Conservation (phyloP, 768 basidiomycete species). For the Trametes cubensis region DNA sequence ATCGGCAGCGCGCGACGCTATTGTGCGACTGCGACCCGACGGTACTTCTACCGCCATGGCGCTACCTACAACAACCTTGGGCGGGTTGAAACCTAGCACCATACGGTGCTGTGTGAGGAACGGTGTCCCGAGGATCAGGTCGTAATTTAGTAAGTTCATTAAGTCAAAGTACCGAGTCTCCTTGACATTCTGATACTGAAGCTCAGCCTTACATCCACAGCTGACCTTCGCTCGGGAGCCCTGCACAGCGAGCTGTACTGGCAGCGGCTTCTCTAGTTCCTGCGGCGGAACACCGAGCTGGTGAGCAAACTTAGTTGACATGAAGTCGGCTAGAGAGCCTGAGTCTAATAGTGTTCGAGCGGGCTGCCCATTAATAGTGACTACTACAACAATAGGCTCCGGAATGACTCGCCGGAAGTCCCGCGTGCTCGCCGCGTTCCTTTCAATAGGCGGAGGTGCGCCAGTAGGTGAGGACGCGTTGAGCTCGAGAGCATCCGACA, state of each 20-base stretch:
- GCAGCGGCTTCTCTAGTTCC: constrained; percentile 31
- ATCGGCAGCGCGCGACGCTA: neutral
- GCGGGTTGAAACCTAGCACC: constrained; percentile 21
- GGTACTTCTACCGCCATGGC: too few species aligned
- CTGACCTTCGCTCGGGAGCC: constrained; percentile 35
- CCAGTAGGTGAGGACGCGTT: too few species aligned
- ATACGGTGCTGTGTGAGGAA: constrained; percentile 27
- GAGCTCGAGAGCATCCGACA: too few species aligned
- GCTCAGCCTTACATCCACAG: constrained; percentile 14
- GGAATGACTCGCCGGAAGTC: constrained; percentile 22
- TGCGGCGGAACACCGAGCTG: constrained; percentile 29
- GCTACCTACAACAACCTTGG: neutral
- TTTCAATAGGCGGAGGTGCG: too few species aligned
- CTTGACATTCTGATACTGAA: constrained; percentile 13
- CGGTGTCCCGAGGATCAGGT: constrained; percentile 33
- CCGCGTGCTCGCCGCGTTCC: too few species aligned
- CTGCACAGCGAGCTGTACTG: constrained; percentile 34
- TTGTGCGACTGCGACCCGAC: too few species aligned
- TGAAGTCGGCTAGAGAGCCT: constrained; percentile 37
- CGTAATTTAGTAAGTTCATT: constrained; percentile 19
- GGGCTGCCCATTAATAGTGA: constrained; percentile 26
- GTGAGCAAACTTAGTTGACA: constrained; percentile 34
- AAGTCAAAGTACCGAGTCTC: constrained; percentile 15
- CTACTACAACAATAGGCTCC: constrained; percentile 13
- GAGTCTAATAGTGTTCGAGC: constrained; percentile 30